Evolutionary conservation across 2,329 filamentous ascomycete species (phyloP).

Genomic region (Microdochium trichocladiopsis): DNA sequence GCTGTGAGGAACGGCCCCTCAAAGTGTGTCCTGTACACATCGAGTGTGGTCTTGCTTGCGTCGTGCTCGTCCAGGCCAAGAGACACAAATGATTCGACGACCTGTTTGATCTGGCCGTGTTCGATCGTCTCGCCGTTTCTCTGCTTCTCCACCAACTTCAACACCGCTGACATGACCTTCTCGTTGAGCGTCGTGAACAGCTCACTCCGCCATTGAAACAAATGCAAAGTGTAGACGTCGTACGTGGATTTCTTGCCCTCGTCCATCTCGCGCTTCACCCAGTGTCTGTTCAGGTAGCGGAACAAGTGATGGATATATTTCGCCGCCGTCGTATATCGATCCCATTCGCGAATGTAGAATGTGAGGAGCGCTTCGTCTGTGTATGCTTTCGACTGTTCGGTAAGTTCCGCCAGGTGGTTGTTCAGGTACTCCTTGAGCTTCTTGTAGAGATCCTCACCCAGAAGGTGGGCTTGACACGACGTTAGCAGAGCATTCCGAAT

Average conservation of each 20-base stretch:
- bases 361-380: conserved; percentile 82
- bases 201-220: conserved; percentile 91
- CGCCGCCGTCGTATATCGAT: conserved; percentile 87
- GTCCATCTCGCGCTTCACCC: conserved; percentile 98
- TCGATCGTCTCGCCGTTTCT: conserved; percentile 97
- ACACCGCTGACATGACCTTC: conserved; percentile 90
- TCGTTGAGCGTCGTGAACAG: conserved; percentile 78
- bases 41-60: conserved; percentile 85
- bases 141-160: conserved; percentile 95
- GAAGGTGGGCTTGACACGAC: conserved; percentile 65
- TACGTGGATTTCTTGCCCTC: conserved; percentile 98
- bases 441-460: conserved; percentile 93
- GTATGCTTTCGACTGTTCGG: conserved; percentile 68
- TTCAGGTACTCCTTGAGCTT: conserved; percentile 83
- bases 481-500: conserved; percentile 9
- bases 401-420: conserved; percentile 65
- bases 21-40: conserved; percentile 90
- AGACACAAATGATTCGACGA: conserved; percentile 94
- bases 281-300: conserved; percentile 92
- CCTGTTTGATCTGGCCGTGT: conserved; percentile 91
- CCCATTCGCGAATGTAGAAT: conserved; percentile 97
- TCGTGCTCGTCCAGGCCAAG: conserved; percentile 91
- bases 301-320: conserved; percentile 98
- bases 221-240: conserved; percentile 93
- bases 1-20: conserved; percentile 86